Conservation (phyloP, 2,329 filamentous ascomycete species). For the Fusarium musae region DNA sequence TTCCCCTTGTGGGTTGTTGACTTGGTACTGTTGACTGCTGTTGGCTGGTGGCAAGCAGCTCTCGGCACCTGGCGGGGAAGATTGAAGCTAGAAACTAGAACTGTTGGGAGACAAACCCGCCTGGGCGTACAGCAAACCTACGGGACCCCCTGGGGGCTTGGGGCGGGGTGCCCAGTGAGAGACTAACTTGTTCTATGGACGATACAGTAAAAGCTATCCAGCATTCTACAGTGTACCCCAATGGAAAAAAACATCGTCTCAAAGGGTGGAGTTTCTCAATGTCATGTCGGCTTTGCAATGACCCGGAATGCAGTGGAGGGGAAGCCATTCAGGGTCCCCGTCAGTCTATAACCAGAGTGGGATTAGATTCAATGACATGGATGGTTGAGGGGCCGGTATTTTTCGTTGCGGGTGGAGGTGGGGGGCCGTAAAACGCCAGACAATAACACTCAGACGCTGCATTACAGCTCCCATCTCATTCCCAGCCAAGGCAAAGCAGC, state of each 20-base stretch:
- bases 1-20: constrained; percentile 38
- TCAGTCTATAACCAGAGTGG: constrained; percentile 3
- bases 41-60: constrained; percentile 42
- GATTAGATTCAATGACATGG: constrained; percentile 1
- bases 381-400: constrained; percentile 34
- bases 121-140: constrained; percentile 31
- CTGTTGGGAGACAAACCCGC: constrained; percentile 44
- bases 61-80: constrained; percentile 41
- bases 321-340: constrained; percentile 27
- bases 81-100: constrained; percentile 43
- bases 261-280: neutral
- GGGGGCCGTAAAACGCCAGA: constrained; percentile 9
- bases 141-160: constrained; percentile 8
- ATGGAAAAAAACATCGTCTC: constrained; percentile 31
- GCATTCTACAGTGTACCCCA: constrained; percentile 32
- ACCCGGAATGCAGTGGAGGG: constrained; percentile 28
- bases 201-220: neutral
- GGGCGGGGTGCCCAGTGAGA: constrained; percentile 10
- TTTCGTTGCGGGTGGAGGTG: constrained; percentile 21
- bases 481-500: constrained; percentile 20
- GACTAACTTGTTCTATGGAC: neutral
- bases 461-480: constrained; percentile 16
- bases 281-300: constrained; percentile 17
- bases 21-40: constrained; percentile 34
- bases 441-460: constrained; percentile 9